Conservation (phyloP, 495 filamentous ascomycete species). For the Aspergillus sclerotiicarbonarius region DNA sequence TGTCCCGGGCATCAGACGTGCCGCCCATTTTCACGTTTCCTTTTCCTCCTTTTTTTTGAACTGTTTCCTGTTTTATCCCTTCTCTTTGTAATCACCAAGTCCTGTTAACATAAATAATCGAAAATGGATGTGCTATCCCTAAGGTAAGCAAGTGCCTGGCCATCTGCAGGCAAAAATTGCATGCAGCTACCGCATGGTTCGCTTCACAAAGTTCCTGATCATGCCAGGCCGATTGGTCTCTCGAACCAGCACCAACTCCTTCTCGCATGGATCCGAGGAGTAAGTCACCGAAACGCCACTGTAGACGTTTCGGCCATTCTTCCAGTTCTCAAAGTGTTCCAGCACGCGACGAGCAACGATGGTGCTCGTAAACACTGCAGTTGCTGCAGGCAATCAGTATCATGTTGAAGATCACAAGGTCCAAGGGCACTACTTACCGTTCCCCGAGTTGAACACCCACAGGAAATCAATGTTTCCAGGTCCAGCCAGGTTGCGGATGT, state of each 20-base stretch:
- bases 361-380: slow-evolving; percentile 36
- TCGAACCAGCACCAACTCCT: slow-evolving; percentile 26
- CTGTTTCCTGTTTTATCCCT: neutral
- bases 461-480: slow-evolving; percentile 32
- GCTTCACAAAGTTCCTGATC: slow-evolving; percentile 18
- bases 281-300: slow-evolving; percentile 31
- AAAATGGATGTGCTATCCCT: neutral
- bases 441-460: slow-evolving; percentile 37
- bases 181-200: slow-evolving; percentile 16
- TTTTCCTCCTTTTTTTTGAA: slow-evolving; percentile 7
- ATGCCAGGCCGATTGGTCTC: slow-evolving; percentile 18
- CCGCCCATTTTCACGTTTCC: neutral
- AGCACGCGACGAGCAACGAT: slow-evolving; percentile 31
- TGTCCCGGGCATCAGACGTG: neutral
- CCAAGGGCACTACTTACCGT: slow-evolving; percentile 26
- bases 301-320: slow-evolving; percentile 24
- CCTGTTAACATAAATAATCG: neutral
- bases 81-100: neutral
- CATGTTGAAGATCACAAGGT: neutral
- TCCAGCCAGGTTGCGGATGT: slow-evolving; percentile 30
- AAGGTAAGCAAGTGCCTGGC: neutral
- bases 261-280: slow-evolving; percentile 38
- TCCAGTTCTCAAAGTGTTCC: slow-evolving; percentile 28
- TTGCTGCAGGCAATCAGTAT: slow-evolving; percentile 18
- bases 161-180: neutral